A percentile compares a stretch with the other conserved stretches of the same genome.
These are phyloP conservation scores for Xenoacremonium recifei DNA, from an alignment of 2,329 filamentous ascomycete genomes.

Conservation along the genomic window DNA sequence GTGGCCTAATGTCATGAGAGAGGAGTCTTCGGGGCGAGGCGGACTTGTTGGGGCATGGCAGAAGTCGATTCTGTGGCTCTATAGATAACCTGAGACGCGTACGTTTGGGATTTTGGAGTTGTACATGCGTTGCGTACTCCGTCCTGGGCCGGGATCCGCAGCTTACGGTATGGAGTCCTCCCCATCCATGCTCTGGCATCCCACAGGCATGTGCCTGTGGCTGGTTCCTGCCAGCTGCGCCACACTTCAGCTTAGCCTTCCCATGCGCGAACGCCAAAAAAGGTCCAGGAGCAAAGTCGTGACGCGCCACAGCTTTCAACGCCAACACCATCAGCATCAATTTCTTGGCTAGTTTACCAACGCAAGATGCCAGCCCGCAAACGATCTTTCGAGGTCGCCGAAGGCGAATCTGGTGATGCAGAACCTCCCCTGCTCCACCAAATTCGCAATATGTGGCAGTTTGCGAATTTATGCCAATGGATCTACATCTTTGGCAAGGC, in stretches of 20 bases:
- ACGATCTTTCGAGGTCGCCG: slow-evolving; percentile 19
- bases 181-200: too few species aligned
- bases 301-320: slow-evolving; percentile 22
- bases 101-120: too few species aligned
- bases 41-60: slow-evolving; percentile 19
- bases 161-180: too few species aligned
- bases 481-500: slow-evolving; percentile 86
- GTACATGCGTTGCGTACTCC: too few species aligned
- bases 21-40: slow-evolving; percentile 4
- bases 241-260: slow-evolving; percentile 17
- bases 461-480: slow-evolving; percentile 91
- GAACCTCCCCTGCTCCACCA: slow-evolving; percentile 46
- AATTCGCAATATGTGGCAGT: slow-evolving; percentile 92
- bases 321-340: slow-evolving; percentile 12
- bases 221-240: slow-evolving; percentile 27
- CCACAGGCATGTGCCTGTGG: slow-evolving; percentile 26
- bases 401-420: slow-evolving; percentile 15
- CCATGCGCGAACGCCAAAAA: slow-evolving; percentile 22
- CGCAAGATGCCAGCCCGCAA: slow-evolving; percentile 27
- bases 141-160: too few species aligned
- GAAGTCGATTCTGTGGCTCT: too few species aligned
- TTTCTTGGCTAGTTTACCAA: slow-evolving; percentile 1
- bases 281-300: slow-evolving; percentile 16
- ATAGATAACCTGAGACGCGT: too few species aligned
- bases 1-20: slow-evolving; percentile 22